Base-by-base conservation (phyloP, 106 monocot species). In the Dioscorea dumetorum region DNA sequence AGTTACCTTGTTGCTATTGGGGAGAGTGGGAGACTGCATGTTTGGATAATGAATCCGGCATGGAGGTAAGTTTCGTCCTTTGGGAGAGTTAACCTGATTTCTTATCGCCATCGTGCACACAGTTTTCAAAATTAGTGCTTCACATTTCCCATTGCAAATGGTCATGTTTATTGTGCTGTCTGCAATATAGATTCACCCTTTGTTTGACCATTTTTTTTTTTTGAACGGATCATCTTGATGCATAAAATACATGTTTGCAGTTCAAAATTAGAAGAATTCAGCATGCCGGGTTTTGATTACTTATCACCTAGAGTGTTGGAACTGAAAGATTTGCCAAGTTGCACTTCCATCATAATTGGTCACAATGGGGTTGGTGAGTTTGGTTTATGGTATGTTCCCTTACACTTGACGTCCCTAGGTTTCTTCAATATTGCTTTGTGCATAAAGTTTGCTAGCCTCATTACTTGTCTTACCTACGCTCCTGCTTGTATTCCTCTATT, bases 321-420 rank as follows among this genome's bases (percentile, higher is more conserved):
- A 80, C 48, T 97, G 56, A 92, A 79, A 82, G 70, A 50, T 74
- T 52, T 97, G 62, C 80, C 91, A 71, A 70, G 70, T 14, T 72
- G 48, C 64, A 51, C 58, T 32, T 77, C 61, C 24, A 61, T 87
- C 52, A 60, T 97, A 54, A 57, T 97, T 80, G 97, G 91, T 49
- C 82, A 92, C 71, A 75, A 92, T 76, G 89, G 88, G n/a, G 13
- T 67, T 5, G 82, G 89, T 21, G 72, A 65, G 14, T 97, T 97
- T 78, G 79, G 75, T 63, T 74, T 97, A 71, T 97, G 97, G 97
- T 97, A 84, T 57, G 83, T 62, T 62, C 21, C 22, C 12, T 49
- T 68, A 23, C 49, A 22, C 41, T 65, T 58, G 9, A 41, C 2
- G 41, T 41, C 41, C 7, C 34, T 41, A 41, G 10, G 2, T 41